Percentiles rank a stretch among this genome's conserved stretches.
Evolutionary conservation across 169 alveolate genomes (phyloP).

Genomic region (Sarcocystis neurona): DNA sequence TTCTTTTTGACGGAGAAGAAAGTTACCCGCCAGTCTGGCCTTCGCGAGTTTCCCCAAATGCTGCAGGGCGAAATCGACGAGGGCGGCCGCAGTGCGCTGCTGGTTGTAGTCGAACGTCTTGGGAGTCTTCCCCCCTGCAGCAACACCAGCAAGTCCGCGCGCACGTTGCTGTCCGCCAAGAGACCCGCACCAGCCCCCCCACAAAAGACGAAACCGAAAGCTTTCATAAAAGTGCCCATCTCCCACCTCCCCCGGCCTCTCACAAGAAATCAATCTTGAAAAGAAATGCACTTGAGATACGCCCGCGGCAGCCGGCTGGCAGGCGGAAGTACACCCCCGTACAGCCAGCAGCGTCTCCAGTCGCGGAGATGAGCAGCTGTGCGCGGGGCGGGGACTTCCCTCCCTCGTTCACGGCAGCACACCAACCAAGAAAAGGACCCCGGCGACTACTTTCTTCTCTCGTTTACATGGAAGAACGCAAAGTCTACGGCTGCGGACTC

Average conservation of each 20-base stretch:
- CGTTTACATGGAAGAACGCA: no score
- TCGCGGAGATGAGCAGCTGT: no score
- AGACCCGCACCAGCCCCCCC: no score
- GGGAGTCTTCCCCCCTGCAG: constrained; percentile 56
- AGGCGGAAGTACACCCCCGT: constrained; percentile 7
- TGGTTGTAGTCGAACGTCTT: constrained; percentile 54
- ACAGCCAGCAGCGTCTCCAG: no score
- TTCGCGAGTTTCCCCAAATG: constrained; percentile 50
- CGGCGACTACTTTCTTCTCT: no score
- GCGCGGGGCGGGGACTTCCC: no score
- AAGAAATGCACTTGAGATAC: background rate
- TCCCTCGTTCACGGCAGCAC: no score
- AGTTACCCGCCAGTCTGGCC: constrained; percentile 61
- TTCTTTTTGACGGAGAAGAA: no score
- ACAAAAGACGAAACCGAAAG: constrained; percentile 12
- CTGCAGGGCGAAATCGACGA: constrained; percentile 40
- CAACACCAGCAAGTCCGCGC: background rate
- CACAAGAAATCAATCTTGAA: no score
- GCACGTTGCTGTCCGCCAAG: no score
- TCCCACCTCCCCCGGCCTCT: background rate
- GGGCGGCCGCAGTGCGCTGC: constrained; percentile 33
- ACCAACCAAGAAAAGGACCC: no score
- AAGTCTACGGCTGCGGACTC: no score
- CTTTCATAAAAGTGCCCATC: background rate
- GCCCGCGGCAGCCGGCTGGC: constrained; percentile 12